Conservation (phyloP, 2,329 filamentous ascomycete species). For the Alternaria panax region DNA sequence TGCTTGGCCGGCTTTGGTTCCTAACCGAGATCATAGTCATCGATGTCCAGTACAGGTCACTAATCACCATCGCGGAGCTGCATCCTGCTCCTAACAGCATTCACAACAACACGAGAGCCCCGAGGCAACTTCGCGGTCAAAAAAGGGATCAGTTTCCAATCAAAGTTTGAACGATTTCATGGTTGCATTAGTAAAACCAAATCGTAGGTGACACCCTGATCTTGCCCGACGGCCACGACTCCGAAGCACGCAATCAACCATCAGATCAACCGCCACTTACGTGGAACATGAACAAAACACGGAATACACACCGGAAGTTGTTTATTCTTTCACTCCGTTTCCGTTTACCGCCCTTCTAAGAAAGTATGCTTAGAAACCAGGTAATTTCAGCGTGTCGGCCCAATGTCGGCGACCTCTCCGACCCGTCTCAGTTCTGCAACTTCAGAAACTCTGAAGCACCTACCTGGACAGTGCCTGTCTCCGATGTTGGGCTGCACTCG, state of each 20-base stretch:
- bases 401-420: slow-evolving; percentile 3
- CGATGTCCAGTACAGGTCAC: background rate
- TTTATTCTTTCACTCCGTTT: background rate
- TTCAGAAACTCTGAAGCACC: background rate
- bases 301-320: background rate
- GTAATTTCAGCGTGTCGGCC: slow-evolving; percentile 3
- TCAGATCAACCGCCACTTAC: slow-evolving; percentile 2
- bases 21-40: slow-evolving; percentile 17
- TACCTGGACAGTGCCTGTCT: slow-evolving; percentile 3
- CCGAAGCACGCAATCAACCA: slow-evolving; percentile 19
- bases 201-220: slow-evolving; percentile 1
- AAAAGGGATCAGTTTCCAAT: background rate
- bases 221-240: slow-evolving; percentile 29
- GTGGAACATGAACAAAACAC: slow-evolving; percentile 2
- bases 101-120: background rate
- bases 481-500: background rate
- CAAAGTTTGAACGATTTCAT: slow-evolving; percentile 7
- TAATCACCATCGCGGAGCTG: background rate
- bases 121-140: background rate
- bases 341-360: background rate
- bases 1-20: slow-evolving; percentile 11
- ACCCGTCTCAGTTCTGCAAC: slow-evolving; percentile 4
- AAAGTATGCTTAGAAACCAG: background rate
- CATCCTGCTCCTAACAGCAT: background rate
- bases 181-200: slow-evolving; percentile 15